phyloP scores from a whole-genome alignment of 805 yeast genomes.

The Blastobotrys muscicola region DNA sequence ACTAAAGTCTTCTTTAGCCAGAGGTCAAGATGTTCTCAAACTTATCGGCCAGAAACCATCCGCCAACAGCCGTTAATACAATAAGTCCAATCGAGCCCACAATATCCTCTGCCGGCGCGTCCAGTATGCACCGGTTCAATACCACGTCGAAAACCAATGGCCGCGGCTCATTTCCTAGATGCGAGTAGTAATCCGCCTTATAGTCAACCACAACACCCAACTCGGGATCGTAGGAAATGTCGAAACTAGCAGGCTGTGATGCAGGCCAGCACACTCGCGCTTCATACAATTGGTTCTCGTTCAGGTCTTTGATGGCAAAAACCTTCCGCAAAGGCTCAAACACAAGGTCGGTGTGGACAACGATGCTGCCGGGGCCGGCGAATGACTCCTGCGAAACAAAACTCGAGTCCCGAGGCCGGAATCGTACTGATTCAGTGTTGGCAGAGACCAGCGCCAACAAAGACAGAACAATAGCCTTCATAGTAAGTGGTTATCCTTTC shows the following conservation, averaged over 20 bases:
- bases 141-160: constrained; percentile 9
- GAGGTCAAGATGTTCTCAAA: too few relatives aligned
- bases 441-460: constrained; percentile 7
- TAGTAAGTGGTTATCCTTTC: too few relatives aligned
- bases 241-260: constrained; percentile 22
- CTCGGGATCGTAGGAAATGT: constrained; percentile 12
- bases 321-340: too few relatives aligned
- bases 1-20: too few relatives aligned
- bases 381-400: too few relatives aligned
- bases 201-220: constrained; percentile 7
- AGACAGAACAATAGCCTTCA: not conserved
- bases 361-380: too few relatives aligned
- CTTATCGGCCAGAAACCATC: constrained; percentile 1
- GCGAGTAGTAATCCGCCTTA: constrained; percentile 10
- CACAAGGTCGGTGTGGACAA: too few relatives aligned
- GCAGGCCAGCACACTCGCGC: constrained; percentile 30
- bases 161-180: not conserved
- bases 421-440: constrained; percentile 8
- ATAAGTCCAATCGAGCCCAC: constrained; percentile 10
- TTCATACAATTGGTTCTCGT: constrained; percentile 14
- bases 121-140: constrained; percentile 9
- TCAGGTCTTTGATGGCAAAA: too few relatives aligned
- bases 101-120: constrained; percentile 11
- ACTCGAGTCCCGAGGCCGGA: too few relatives aligned
- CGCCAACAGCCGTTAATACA: constrained; percentile 6